Base-by-base conservation (phyloP, 306 rosid genomes). In the Mimosa pudica region DNA sequence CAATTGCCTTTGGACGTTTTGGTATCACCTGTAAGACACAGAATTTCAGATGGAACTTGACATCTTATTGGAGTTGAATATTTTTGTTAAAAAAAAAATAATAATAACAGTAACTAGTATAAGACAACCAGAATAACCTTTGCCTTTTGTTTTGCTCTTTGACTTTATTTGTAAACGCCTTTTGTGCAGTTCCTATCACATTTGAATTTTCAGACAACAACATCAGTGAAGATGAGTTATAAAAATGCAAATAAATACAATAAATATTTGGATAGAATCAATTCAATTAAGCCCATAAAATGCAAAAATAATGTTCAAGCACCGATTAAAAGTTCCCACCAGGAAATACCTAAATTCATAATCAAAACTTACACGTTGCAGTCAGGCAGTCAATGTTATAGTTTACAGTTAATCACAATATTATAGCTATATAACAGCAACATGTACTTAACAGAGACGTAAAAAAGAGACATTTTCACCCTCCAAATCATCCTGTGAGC, bases 81-180 rank as follows among this genome's bases (percentile, higher is more conserved):
- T 38, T 38, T 38, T 38, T 45, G 13, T 51, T 18, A 42, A 70
- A 66, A 12, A 12, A 68, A 49, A 35, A 46, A 73, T 0, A 52
- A 16, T 16, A 79, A 36, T 18, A 42, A 1, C 4, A 51, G 13
- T 9, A 67, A 35, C 32, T n/a, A 57, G 33, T 16, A 7, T 17
- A 76, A 68, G 33, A 75, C 7, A 0, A 45, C 5, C 48, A 32
- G 79, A 51, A 51, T 14, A 80, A 91, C 92, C 97, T 85, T 82
- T 87, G 54, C 76, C 41, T 84, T 84, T 89, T 55, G 82, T 81
- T 74, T 82, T 87, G 45, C 74, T 71, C 84, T 86, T 89, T 58
- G 92, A 85, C 78, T 92, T 92, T 32, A 90, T 58, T 82, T 89
- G 91, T 66, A 92, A 79, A 49, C 97, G 92, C 86, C 76, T 92